These are phyloP conservation scores for Epichloe uncinata DNA, from an alignment of 2,329 filamentous ascomycete species.

Conservation along the genomic window DNA sequence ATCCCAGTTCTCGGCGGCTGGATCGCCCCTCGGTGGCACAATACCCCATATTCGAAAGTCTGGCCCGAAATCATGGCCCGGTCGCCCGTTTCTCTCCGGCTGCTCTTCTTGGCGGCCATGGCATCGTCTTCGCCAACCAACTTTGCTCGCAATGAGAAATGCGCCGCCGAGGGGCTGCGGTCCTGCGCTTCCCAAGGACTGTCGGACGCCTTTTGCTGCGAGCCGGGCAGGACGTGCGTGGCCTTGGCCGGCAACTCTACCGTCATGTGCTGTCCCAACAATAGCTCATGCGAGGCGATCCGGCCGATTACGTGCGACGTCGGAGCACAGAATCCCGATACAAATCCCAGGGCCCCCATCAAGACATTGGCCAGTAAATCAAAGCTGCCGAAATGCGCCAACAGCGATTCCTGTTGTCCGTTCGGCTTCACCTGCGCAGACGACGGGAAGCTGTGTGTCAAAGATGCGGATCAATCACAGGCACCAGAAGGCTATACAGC, in stretches of 20 bases:
- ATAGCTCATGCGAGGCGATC: slow-evolving; percentile 45
- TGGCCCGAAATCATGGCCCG: not conserved
- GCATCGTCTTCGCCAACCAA: slow-evolving; percentile 15
- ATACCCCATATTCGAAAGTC: not conserved
- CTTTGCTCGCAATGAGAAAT: slow-evolving; percentile 33
- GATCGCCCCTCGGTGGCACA: not conserved
- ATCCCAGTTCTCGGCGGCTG: not conserved
- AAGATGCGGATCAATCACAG: slow-evolving; percentile 35
- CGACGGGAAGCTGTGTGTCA: slow-evolving; percentile 33
- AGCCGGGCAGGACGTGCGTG: slow-evolving; percentile 38
- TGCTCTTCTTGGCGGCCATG: slow-evolving; percentile 6
- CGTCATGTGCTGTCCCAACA: slow-evolving; percentile 55
- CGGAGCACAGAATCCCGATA: slow-evolving; percentile 42
- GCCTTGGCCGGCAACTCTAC: slow-evolving; percentile 51
- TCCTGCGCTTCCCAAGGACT: slow-evolving; percentile 39
- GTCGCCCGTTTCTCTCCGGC: slow-evolving; percentile 4
- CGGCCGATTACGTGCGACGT: slow-evolving; percentile 52
- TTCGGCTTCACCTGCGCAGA: slow-evolving; percentile 54
- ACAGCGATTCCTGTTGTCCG: slow-evolving; percentile 47
- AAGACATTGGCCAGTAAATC: slow-evolving; percentile 52
- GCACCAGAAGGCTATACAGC: slow-evolving; percentile 18
- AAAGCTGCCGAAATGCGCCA: slow-evolving; percentile 43
- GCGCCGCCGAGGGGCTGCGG: slow-evolving; percentile 33
- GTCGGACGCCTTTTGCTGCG: slow-evolving; percentile 56
- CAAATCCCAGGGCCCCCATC: slow-evolving; percentile 43